These are phyloP conservation scores for Zygoascus ofunaensis DNA, from an alignment of 805 yeast species.

Conservation along the genomic window DNA sequence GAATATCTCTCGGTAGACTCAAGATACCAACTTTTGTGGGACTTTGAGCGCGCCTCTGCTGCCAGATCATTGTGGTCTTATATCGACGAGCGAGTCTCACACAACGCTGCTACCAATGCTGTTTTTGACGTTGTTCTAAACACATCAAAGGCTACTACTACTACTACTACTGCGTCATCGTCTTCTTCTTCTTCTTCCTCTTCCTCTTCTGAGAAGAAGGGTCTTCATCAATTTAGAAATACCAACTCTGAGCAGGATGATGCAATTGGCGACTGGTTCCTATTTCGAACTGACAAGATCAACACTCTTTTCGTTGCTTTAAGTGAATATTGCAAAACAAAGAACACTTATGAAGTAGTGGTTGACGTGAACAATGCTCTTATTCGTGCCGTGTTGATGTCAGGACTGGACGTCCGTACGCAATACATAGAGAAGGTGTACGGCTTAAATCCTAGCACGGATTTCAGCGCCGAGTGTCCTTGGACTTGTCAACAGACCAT, in stretches of 20 bases:
- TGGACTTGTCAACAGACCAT: slow-evolving; percentile 24
- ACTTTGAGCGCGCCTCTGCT: slow-evolving; percentile 40
- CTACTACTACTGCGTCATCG: too few relatives aligned
- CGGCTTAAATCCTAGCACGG: slow-evolving; percentile 9
- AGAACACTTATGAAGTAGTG: slow-evolving; percentile 6
- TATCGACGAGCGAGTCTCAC: slow-evolving; percentile 10
- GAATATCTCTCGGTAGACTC: slow-evolving; percentile 28
- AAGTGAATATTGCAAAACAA: not conserved
- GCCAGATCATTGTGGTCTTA: slow-evolving; percentile 37
- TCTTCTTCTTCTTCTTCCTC: too few relatives aligned
- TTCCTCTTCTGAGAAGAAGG: not conserved
- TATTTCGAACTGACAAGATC: slow-evolving; percentile 8
- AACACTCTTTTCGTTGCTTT: slow-evolving; percentile 5
- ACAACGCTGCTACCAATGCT: slow-evolving; percentile 4
- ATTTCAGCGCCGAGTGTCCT: slow-evolving; percentile 14
- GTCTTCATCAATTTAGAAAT: not conserved
- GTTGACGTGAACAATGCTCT: slow-evolving; percentile 13
- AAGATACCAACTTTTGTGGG: slow-evolving; percentile 33
- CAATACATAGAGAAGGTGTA: slow-evolving; percentile 13
- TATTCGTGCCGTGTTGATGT: slow-evolving; percentile 11
- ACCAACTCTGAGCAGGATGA: slow-evolving; percentile 4
- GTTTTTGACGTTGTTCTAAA: slow-evolving; percentile 10
- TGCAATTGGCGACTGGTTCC: slow-evolving; percentile 17
- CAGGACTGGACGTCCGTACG: slow-evolving; percentile 13
- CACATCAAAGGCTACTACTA: slow-evolving; percentile 7